Evolutionary conservation across 2,329 filamentous ascomycete species (phyloP).

Genomic region (Teratosphaeria pseudoeucalypti): DNA sequence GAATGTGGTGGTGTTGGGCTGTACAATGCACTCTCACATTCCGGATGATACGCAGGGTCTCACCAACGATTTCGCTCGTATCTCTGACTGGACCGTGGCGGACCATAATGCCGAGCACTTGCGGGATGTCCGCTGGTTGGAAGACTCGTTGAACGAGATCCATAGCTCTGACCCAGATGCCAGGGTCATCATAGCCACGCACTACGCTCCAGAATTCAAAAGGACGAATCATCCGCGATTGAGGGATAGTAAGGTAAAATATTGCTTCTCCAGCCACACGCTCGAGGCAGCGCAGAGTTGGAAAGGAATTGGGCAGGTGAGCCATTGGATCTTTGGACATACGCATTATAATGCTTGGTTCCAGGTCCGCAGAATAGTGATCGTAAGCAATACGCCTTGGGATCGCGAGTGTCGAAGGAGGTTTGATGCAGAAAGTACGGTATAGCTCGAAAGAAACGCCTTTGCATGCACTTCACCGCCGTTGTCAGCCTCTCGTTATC

Average conservation of each 20-base stretch:
- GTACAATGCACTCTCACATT: no score
- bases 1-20: no score
- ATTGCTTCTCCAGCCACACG: neutral
- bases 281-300: neutral
- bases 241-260: neutral
- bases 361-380: neutral
- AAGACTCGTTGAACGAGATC: neutral
- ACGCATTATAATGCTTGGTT: neutral
- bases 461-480: neutral
- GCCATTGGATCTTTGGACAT: neutral
- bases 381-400: neutral
- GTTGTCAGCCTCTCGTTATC: neutral
- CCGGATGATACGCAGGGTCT: no score
- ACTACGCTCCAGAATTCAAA: neutral
- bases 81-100: no score
- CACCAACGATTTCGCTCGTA: no score
- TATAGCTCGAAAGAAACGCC: neutral
- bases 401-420: neutral
- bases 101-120: neutral
- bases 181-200: neutral
- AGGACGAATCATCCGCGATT: neutral
- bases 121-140: neutral
- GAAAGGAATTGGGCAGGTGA: neutral
- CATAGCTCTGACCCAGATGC: neutral
- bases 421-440: neutral